phyloP scores from a whole-genome alignment of 768 basidiomycete species.

The Pleurotus eryngii region DNA sequence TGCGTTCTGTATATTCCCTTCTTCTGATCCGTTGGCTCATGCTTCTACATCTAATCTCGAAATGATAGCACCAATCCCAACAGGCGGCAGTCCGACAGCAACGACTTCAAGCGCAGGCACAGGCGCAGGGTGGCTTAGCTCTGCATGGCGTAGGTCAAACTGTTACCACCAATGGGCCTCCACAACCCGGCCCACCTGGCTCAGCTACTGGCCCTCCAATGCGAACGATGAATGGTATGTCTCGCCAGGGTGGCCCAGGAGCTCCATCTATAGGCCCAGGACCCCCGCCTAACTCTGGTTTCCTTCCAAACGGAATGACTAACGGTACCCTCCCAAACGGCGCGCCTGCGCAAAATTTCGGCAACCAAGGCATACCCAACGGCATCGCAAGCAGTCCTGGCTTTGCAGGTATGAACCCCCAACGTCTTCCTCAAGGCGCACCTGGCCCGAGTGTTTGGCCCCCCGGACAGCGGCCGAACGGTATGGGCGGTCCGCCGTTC shows the following conservation, averaged over 20 bases:
- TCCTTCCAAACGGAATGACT: background rate
- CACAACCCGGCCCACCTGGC: constrained; percentile 17
- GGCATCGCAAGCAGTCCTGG: background rate
- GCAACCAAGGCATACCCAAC: background rate
- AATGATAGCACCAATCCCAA: constrained; percentile 23
- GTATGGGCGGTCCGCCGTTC: background rate
- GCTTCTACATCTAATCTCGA: constrained; percentile 9
- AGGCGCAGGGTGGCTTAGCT: constrained; percentile 1
- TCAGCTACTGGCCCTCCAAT: constrained; percentile 2
- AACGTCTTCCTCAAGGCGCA: background rate
- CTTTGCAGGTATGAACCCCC: background rate
- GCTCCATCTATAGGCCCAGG: background rate
- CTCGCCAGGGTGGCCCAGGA: background rate
- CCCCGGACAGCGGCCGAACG: background rate
- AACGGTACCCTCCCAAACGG: constrained; percentile 1
- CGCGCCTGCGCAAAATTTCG: background rate
- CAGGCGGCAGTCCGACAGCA: constrained; percentile 11
- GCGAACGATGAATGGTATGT: background rate
- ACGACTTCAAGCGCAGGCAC: constrained; percentile 1
- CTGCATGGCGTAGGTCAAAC: constrained; percentile 13
- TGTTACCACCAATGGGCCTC: constrained; percentile 7
- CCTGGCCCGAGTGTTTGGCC: background rate
- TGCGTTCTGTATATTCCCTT: constrained; percentile 28
- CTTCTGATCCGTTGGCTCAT: constrained; percentile 13
- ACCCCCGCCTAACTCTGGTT: background rate